Base-by-base conservation (phyloP, 1,284 basidiomycete genomes). In the Rhodotorula sp. region DNA sequence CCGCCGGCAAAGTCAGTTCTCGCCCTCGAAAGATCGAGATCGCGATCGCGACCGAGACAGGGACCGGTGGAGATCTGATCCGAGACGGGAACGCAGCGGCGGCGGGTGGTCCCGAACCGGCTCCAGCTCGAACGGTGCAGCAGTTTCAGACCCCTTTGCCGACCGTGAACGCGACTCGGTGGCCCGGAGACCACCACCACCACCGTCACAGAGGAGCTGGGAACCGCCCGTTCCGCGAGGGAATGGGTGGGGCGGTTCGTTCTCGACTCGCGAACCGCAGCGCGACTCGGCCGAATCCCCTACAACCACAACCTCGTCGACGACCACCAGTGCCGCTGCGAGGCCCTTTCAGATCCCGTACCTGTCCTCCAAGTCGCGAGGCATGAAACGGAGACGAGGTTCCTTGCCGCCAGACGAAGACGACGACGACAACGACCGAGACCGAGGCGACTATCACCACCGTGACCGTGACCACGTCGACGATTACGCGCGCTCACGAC, bases 41-140 rank as follows among this genome's bases (percentile, higher is more conserved):
- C 77, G 83, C 15, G 82, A 84, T 31, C 77, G 82, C 26, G 82
- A 81, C 21, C 74, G 77, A 63, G 43, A 55, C 14, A 15, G 49
- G 49, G 49, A 80, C 75, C 60, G 87, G 47, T 65, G 74, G 15
- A 64, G 71, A 52, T 38, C 28, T 12, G 69, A 66, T 15, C 34
- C 67, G 52, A 52, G 65, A 45, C 60, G 65, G 28, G 49, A 62
- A 12, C 45, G 60, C 52, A 23, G 52, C 28, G 43, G 58, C 23
- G 60, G 19, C 14, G 26, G 49, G 16, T 56, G 48, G 21, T 19
- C 23, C 23, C 34, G 28, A 19, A 14, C 31, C 28, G 28, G 28
- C 12, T 58, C 19, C 18, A 14, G 8, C 38, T 43, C 38, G 38
- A 43, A 43, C 38, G 12, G 38, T 43, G 38, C 8, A 43, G 38